A percentile compares a stretch with the other conserved stretches of the same genome.
phyloP scores from a whole-genome alignment of 2,329 filamentous ascomycete genomes.

The Fusarium domesticum region DNA sequence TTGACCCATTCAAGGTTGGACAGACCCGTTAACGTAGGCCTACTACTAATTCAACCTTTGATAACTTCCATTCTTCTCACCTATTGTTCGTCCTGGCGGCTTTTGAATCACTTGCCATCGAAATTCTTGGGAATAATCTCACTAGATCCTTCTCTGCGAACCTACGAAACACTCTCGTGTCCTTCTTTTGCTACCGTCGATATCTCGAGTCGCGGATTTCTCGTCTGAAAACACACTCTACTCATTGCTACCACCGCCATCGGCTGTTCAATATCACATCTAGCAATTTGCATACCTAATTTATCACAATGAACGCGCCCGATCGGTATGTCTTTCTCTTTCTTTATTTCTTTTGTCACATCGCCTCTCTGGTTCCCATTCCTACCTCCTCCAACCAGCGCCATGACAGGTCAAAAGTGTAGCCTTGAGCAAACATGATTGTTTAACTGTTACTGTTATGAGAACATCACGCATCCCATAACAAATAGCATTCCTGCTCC shows the following conservation, averaged over 20 bases:
- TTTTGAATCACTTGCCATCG: not conserved
- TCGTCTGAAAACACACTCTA: not conserved
- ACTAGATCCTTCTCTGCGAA: not conserved
- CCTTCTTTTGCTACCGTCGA: not conserved
- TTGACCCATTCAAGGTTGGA: constrained; percentile 10
- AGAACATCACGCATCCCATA: too few species aligned
- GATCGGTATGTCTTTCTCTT: constrained; percentile 53
- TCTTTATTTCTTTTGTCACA: too few species aligned
- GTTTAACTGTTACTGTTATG: too few species aligned
- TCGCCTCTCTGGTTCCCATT: too few species aligned
- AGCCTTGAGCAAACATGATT: too few species aligned
- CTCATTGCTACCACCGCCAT: constrained; percentile 17
- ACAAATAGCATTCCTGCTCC: too few species aligned
- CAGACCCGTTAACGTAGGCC: constrained; percentile 8
- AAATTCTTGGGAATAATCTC: not conserved
- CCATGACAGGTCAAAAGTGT: too few species aligned
- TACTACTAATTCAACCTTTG: constrained; percentile 13
- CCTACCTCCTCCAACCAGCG: too few species aligned
- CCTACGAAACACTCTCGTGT: not conserved
- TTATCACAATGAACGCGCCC: constrained; percentile 51
- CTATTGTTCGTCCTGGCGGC: not conserved
- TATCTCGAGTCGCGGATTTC: not conserved
- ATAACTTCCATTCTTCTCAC: not conserved
- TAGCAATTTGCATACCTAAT: constrained; percentile 4
- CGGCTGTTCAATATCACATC: constrained; percentile 2